Base-by-base conservation (phyloP, 2,329 filamentous ascomycete species). In the Aschersonia sp. region DNA sequence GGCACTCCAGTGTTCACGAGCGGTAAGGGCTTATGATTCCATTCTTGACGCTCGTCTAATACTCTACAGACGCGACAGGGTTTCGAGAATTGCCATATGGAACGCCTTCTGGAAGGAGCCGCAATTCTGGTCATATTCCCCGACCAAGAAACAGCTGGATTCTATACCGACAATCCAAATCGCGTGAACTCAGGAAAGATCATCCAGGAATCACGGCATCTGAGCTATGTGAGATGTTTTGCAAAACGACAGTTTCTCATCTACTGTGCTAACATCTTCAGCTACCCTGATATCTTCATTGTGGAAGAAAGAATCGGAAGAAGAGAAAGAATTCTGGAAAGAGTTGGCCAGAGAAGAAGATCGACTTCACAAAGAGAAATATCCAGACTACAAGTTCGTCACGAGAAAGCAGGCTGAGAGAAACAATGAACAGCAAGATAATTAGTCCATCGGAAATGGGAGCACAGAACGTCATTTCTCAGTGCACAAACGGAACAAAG, bases 141-240 rank as follows among this genome's bases (percentile, higher is more conserved):
- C 59, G 60, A 4, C 59, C 61, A 3, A 53, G 55, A 38, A 65
- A 65, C 44, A 53, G 55, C 31, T 65, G 58, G 56, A 64, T 64
- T 43, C 51, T 65, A 2, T 65, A 64, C 45, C 60, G 61, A 9
- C 56, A 60, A 31, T 51, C 57, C 5, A 57, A 57, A 9, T 58
- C 55, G 3, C 51, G 52, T 9, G 51, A 56, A 30, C 46, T 65
- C 30, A 53, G 50, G 9, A 48, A 54, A 9, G 48, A 48, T 5
- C 49, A 58, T 45, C 55, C 58, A 5, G 51, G 51, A 0, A 53
- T 60, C n/a, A 59, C 57, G 5, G 58, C 58, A 3, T 53, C 54
- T 1, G 54, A 60, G 30, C 55, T 65, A 28, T 63, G 62, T 65
- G 53, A 49, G 62, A 29, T 5, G 7, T n/a, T n/a, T n/a, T n/a